These are phyloP conservation scores for Candida qinlingensis DNA, from an alignment of 805 yeast species.

Conservation along the genomic window DNA sequence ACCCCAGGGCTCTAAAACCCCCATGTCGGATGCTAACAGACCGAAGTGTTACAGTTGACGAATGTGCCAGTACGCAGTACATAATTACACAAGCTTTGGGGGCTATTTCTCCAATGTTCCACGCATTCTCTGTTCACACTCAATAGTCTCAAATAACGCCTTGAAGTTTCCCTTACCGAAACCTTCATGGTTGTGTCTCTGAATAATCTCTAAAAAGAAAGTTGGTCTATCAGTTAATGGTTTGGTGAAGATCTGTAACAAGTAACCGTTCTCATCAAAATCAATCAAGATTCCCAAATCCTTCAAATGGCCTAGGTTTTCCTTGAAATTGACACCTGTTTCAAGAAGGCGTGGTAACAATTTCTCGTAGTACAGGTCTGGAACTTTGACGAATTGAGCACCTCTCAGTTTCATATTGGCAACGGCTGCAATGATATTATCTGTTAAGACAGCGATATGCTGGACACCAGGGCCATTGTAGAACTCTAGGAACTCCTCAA, in stretches of 20 bases:
- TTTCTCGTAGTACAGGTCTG: constrained; percentile 49
- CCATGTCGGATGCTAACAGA: too few relatives aligned
- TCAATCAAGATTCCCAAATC: constrained; percentile 64
- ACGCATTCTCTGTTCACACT: constrained; percentile 64
- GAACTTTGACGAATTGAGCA: constrained; percentile 60
- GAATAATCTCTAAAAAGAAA: constrained; percentile 74
- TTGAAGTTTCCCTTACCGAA: constrained; percentile 89
- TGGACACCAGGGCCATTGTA: constrained; percentile 82
- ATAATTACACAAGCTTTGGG: not conserved
- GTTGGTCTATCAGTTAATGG: constrained; percentile 79
- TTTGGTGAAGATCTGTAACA: constrained; percentile 74
- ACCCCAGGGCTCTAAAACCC: too few relatives aligned
- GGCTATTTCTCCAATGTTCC: constrained; percentile 45
- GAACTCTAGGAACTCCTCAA: constrained; percentile 74
- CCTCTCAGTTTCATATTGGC: constrained; percentile 53
- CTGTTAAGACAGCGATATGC: constrained; percentile 68
- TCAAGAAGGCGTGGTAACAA: constrained; percentile 39
- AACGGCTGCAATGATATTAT: constrained; percentile 55
- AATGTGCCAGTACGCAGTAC: not conserved
- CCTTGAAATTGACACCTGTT: constrained; percentile 43
- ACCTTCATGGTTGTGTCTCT: constrained; percentile 74
- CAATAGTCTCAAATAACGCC: constrained; percentile 75
- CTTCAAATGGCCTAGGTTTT: constrained; percentile 45
- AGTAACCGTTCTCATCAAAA: constrained; percentile 71
- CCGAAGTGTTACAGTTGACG: not conserved